Conservation (phyloP, 2,329 filamentous ascomycete species). For the Fusarium nodosum region DNA sequence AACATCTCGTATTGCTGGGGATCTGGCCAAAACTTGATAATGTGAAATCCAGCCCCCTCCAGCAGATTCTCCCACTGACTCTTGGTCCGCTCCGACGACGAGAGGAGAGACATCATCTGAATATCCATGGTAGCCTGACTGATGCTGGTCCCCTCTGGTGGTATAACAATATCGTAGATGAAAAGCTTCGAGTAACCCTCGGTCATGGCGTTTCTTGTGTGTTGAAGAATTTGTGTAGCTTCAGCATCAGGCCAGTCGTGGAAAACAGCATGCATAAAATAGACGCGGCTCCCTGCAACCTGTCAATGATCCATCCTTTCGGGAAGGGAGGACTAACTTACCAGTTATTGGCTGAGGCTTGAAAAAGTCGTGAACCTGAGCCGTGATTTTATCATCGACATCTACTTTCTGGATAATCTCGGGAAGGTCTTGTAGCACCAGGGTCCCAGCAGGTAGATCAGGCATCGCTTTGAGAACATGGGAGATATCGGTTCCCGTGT, state of each 20-base stretch:
- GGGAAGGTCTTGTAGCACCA: conserved; percentile 37
- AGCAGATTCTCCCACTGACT: conserved; percentile 37
- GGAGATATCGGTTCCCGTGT: conserved; percentile 38
- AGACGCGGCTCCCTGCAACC: conserved; percentile 55
- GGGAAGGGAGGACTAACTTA: rapidly evolving
- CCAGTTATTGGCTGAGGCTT: conserved; percentile 29
- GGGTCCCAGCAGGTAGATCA: conserved; percentile 14
- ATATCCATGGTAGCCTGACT: conserved; percentile 51
- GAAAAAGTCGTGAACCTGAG: conserved; percentile 40
- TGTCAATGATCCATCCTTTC: rapidly evolving
- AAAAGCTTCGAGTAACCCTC: conserved; percentile 48
- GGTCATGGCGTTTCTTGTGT: conserved; percentile 36
- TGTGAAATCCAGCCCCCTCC: conserved; percentile 15
- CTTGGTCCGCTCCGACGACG: conserved; percentile 43
- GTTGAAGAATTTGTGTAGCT: conserved; percentile 48
- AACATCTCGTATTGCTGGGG: conserved; percentile 47
- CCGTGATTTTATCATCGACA: conserved; percentile 27
- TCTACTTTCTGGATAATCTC: conserved; percentile 27
- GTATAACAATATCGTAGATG: conserved; percentile 43
- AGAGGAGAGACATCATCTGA: conserved; percentile 47
- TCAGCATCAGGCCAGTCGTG: conserved; percentile 64
- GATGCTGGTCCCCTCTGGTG: conserved; percentile 30
- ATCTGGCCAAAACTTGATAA: conserved; percentile 39
- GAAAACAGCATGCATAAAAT: conserved; percentile 62
- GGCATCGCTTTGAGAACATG: conserved; percentile 17